Base-by-base conservation (phyloP, 805 yeast genomes). In the Metschnikowia shivogae region DNA sequence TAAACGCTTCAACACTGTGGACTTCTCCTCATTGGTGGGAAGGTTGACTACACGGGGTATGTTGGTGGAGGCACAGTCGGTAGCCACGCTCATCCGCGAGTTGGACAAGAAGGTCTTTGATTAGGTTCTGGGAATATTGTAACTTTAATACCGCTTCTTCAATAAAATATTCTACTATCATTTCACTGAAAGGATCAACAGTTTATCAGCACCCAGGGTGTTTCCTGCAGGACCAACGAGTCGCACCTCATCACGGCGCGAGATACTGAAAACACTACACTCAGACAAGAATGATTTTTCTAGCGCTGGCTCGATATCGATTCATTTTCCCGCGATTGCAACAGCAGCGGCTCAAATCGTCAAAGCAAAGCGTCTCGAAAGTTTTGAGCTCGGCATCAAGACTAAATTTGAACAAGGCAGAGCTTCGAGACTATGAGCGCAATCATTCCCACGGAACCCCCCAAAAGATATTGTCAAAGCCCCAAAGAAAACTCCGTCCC, bases 41-140 rank as follows among this genome's bases (percentile, higher is more conserved):
- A 80, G 84, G 55, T 73, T 89, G 53, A 80, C 84, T 27, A 86
- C 95, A 1, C 72, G 85, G 50, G 96, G 95, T 3, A 86, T 86
- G 84, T 88, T 84, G 57, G 95, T 89, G 38, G 97, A 89, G 58
- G 95, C 86, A n/a, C 88, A 84, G 57, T 80, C 89, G 54, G 93
- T 89, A 29, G 95, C 93, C 27, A 84, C 85, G 56, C 89, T 88
- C 17, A 67, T 89, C 50, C 72, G 96, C 30, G 93, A 88, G 56
- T 70, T 89, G 58, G 96, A 89, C 62, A 74, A 86, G 58, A 72
- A 83, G 55, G 70, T 81, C 32, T 76, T 76, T 55, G 68, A 74
- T 49, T 77, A 60, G 39, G 26, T 6, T 22, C 8, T 22, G 8
- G 8, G 8, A 22, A 22, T 22, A 3, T 6, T 22, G 26, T 17